Percentiles rank a stretch among this genome's conserved stretches.
These are phyloP conservation scores for Brasilioporus rufonigricans DNA, from an alignment of 768 basidiomycete genomes.

Conservation along the genomic window DNA sequence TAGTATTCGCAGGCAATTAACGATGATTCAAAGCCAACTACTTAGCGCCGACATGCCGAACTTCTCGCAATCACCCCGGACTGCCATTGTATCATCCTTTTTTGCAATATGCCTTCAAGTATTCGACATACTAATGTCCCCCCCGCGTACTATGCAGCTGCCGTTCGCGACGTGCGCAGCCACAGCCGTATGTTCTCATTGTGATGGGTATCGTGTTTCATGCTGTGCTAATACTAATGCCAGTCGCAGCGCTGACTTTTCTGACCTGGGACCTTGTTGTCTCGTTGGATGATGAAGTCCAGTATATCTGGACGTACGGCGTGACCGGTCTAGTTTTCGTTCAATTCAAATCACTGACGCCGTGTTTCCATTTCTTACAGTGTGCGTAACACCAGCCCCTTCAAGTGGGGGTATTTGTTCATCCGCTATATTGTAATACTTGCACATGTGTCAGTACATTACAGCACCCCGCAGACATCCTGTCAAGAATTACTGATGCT, in stretches of 20 bases:
- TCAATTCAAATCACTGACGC: neutral
- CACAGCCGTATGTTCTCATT: slow-evolving; percentile 7
- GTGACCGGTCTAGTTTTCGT: neutral
- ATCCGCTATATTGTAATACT: slow-evolving; percentile 21
- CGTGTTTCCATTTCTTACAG: slow-evolving; percentile 7
- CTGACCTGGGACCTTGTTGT: slow-evolving; percentile 13
- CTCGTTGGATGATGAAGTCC: slow-evolving; percentile 18
- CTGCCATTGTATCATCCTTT: no score
- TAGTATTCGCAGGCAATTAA: no score
- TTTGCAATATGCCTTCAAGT: neutral
- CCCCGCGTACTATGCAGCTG: neutral
- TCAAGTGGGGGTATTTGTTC: slow-evolving; percentile 31
- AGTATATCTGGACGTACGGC: slow-evolving; percentile 19
- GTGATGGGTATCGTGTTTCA: no score
- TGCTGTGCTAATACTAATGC: neutral
- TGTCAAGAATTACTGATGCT: neutral
- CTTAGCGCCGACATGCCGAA: no score
- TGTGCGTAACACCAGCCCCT: slow-evolving; percentile 18
- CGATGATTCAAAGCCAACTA: no score
- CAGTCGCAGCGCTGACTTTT: slow-evolving; percentile 15
- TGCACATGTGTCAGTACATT: slow-evolving; percentile 16
- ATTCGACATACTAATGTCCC: no score
- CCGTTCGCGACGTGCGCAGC: slow-evolving; percentile 9
- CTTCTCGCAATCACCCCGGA: no score
- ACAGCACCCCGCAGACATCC: neutral